phyloP scores from a whole-genome alignment of 169 alveolate genomes.

The Babesia sp. region DNA sequence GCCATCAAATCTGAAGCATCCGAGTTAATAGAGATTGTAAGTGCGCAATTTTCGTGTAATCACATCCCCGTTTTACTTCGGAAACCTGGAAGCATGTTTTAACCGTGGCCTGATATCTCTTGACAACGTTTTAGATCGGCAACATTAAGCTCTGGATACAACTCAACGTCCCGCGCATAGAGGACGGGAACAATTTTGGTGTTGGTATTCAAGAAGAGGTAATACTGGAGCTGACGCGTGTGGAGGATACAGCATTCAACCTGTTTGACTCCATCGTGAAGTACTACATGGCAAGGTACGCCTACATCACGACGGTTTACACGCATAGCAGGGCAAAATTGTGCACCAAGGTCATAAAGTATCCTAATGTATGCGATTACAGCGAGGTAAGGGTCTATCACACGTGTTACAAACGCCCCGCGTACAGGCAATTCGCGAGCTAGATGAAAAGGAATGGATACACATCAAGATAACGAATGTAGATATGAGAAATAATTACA shows the following conservation, averaged over 20 bases:
- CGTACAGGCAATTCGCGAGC: constrained; percentile 83
- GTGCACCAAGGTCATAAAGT: constrained; percentile 84
- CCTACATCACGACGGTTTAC: neutral
- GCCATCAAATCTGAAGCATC: constrained; percentile 82
- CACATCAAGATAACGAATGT: constrained; percentile 83
- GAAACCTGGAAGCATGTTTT: neutral
- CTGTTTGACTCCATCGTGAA: constrained; percentile 83
- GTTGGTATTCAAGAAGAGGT: constrained; percentile 89
- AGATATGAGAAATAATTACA: constrained; percentile 87
- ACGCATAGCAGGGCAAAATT: constrained; percentile 76
- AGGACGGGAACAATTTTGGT: constrained; percentile 89
- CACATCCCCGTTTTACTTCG: neutral
- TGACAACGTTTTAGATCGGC: constrained; percentile 68
- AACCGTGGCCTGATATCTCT: neutral
- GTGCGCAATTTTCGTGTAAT: neutral
- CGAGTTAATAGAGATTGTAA: constrained; percentile 81
- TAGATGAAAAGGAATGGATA: constrained; percentile 88
- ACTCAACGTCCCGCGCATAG: constrained; percentile 86
- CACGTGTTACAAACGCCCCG: neutral
- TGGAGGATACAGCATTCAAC: constrained; percentile 86
- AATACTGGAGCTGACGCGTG: constrained; percentile 87
- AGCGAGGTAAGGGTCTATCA: constrained; percentile 62
- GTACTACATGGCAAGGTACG: constrained; percentile 80
- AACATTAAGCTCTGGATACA: constrained; percentile 87
- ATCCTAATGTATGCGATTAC: constrained; percentile 84